Evolutionary conservation across 2,329 filamentous ascomycete species (phyloP).

Genomic region (Aspergillus niger): DNA sequence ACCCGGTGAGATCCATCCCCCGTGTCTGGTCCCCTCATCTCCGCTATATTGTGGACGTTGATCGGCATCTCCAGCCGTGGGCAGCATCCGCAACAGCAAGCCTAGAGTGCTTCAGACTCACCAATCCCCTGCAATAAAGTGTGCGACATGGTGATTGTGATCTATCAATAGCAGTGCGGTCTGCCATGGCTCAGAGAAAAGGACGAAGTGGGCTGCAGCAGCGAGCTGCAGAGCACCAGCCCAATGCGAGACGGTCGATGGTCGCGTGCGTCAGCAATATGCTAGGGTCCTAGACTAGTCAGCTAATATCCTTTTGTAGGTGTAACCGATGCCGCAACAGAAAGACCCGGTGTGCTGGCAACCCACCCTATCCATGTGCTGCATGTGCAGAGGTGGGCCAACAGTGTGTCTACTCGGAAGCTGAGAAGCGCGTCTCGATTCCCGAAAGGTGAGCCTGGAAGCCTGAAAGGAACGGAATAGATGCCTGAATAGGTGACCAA

Average conservation of each 20-base stretch:
- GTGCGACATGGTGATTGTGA: conserved; percentile 12
- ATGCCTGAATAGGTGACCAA: conserved; percentile 8
- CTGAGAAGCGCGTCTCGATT: conserved; percentile 39
- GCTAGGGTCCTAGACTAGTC: neutral
- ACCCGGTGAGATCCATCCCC: neutral
- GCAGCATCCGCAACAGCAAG: neutral
- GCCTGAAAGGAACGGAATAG: neutral
- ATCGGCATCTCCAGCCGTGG: neutral
- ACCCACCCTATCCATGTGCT: conserved; percentile 37
- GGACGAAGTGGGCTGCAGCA: conserved; percentile 11
- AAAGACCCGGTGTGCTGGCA: conserved; percentile 41
- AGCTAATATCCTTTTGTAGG: conserved; percentile 18
- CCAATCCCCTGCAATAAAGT: neutral
- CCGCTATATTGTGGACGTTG: neutral
- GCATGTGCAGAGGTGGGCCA: conserved; percentile 36
- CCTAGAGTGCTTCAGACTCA: neutral
- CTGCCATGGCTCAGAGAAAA: conserved; percentile 17
- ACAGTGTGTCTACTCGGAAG: conserved; percentile 39
- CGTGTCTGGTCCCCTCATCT: neutral
- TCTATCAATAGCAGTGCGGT: neutral
- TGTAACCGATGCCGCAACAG: conserved; percentile 42
- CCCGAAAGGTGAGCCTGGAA: conserved; percentile 34
- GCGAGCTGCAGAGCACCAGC: conserved; percentile 23
- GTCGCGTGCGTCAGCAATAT: conserved; percentile 28
- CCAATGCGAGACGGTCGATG: conserved; percentile 26